phyloP scores from a whole-genome alignment of 176 grass and related monocot species.

The Hordeum vulgare region MorexV3_pseudomolecules_assembly NC_058519.1:631595813-631596312 shows the following conservation, averaged over 20 bases:
- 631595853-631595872: not conserved
- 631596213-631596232: no score
- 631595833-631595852: constrained; percentile 46
- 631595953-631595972: not conserved
- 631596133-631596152: no score
- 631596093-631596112: no score
- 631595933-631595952: not conserved
- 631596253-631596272: no score
- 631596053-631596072: not conserved
- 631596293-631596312: no score
- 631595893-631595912: not conserved
- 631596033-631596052: not conserved
- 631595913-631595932: not conserved
- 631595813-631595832: constrained; percentile 31
- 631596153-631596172: no score
- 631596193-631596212: no score
- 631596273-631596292: no score
- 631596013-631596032: not conserved
- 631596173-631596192: no score
- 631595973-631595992: not conserved
- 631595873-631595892: not conserved
- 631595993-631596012: not conserved
- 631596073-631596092: no score
- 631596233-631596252: no score
- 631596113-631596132: no score